Evolutionary conservation across 192 early-diverging fungal genomes (phyloP), one percentile per base, ranked within the genome.

Genomic region (Lobosporangium transversale): DNA sequence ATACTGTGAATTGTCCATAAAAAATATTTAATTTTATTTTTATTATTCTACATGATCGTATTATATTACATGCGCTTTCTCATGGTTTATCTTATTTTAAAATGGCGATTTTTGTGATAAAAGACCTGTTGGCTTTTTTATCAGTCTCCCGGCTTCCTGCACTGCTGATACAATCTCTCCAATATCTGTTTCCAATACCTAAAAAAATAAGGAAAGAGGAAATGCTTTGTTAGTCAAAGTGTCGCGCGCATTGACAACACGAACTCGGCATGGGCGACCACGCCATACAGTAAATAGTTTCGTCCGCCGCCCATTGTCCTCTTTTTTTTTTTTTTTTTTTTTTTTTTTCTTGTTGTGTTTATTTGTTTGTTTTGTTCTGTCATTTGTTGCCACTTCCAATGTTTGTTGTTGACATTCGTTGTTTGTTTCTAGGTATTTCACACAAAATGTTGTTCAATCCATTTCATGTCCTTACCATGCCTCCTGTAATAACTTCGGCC

Each of bases 401-500:
- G n/a, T n/a, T n/a, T n/a, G n/a, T n/a, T n/a, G n/a, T n/a, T n/a
- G n/a, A n/a, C n/a, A n/a, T n/a, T n/a, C n/a, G n/a, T n/a, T n/a
- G n/a, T n/a, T n/a, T n/a, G n/a, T n/a, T n/a, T n/a, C n/a, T n/a
- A n/a, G n/a, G n/a, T n/a, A n/a, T n/a, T n/a, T n/a, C n/a, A 45
- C 4, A 45, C 18, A 45, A 15, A 4, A 14, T 4, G 15, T 14
- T 45, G 15, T 45, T 9, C 4, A 45, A 45, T 4, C 4, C 21
- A 4, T 2, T 49, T 49, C 14, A 17, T 8, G 4, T 33, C 26
- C 69, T 60, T 79, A 91, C 96, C 91, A 98, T 89, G 24, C 96
- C 96, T 24, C 95, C 96, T 36, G 91, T 89, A 10, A 98, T 86
- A 17, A 98, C 87, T 79, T 98, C 96, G 8, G 89, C 85, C 48